phyloP scores from a whole-genome alignment of 208 protist genomes.

The Leishmania turanica region DNA sequence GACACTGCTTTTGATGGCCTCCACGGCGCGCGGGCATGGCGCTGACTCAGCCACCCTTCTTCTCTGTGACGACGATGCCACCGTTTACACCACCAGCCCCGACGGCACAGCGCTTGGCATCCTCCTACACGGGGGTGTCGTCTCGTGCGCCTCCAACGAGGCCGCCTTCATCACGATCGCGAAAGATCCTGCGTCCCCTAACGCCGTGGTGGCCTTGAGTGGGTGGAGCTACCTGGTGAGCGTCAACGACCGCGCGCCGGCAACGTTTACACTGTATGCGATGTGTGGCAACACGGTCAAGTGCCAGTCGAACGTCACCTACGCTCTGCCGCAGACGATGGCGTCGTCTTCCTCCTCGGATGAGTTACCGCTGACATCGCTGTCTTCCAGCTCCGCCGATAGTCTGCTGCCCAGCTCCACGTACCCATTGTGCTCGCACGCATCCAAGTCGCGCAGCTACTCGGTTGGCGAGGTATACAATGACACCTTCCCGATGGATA shows the following conservation, averaged over 20 bases:
- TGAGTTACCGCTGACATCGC: background rate
- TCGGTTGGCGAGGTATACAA: constrained; percentile 14
- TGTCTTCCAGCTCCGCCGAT: background rate
- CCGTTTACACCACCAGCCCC: background rate
- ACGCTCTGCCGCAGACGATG: background rate
- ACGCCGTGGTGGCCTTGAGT: constrained; percentile 28
- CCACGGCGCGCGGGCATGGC: constrained; percentile 14
- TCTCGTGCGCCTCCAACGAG: constrained; percentile 15
- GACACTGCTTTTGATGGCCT: constrained; percentile 19
- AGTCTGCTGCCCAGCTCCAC: background rate
- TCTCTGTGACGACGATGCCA: constrained; percentile 22
- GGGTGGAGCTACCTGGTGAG: constrained; percentile 49
- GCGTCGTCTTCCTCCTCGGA: background rate
- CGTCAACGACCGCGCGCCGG: constrained; percentile 16
- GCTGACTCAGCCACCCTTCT: background rate
- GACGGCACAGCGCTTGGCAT: background rate
- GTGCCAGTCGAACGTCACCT: constrained; percentile 35
- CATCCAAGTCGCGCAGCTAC: constrained; percentile 27
- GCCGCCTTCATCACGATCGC: constrained; percentile 19
- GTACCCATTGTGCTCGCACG: constrained; percentile 24
- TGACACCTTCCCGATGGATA: constrained; percentile 39
- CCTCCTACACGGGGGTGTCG: constrained; percentile 10
- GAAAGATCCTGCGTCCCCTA: constrained; percentile 7
- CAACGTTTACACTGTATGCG: constrained; percentile 44
- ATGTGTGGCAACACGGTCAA: constrained; percentile 35